Evolutionary conservation across 345 rosid species (phyloP), one percentile per base, ranked within the genome.

Genomic region (Dovyalis caffra): DNA sequence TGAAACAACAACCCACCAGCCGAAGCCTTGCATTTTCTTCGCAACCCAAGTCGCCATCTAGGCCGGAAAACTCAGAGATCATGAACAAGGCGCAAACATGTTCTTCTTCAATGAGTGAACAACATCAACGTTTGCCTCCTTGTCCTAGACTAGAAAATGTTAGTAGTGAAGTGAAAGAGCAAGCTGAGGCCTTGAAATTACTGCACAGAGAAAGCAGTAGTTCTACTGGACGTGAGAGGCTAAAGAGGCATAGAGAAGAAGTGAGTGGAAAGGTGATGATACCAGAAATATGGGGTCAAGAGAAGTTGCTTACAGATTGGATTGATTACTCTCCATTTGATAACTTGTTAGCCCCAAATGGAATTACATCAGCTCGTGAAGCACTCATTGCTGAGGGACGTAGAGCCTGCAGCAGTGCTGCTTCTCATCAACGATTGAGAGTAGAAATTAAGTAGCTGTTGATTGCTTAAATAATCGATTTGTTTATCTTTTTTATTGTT

Each of bases 221-320:
- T 16, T 16, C 4, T 3, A 18, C 33, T 23, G 95, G 93, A 68
- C 86, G 89, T 1, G 95, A 92, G 75, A 84, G 86, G 81, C 86
- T 89, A 26, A 90, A 88, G 85, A 86, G 88, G 76, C 91, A 87
- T 67, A 73, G 89, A 69, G 86, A 85, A 62, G 92, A 85, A 61
- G 82, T 87, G 57, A 86, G 85, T 0, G 94, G 97, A 21, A 70
- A 70, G 62, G 86, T 90, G 64, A 18, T 67, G 70, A 81, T 92
- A 73, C 94, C 95, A 7, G 97, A 92, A 0, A 75, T 60, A 8
- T 90, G 97, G 97, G 89, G 87, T 1, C 86, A 90, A 43, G 97
- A 92, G 74, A 83, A 80, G 18, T 61, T 85, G 76, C 88, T 92
- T 3, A 82, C 66, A 63, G 89, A 88, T 15, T 92, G 97, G 97